These are phyloP conservation scores for Xylariaceae sp. DNA, from an alignment of 2,329 filamentous ascomycete genomes.

Conservation along the genomic window DNA sequence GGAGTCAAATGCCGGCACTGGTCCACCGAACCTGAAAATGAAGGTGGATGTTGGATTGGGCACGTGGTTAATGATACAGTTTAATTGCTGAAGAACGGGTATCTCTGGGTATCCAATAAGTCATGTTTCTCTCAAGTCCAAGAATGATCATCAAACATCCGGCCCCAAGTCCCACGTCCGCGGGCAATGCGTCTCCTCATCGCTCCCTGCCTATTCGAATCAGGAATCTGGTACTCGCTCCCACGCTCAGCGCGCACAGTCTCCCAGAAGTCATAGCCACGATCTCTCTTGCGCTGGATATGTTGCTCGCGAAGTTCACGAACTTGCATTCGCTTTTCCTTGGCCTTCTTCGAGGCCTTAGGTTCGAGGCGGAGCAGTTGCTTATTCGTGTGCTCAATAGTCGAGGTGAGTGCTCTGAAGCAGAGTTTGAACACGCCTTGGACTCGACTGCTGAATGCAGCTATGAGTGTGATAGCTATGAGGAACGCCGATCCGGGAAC, in stretches of 20 bases:
- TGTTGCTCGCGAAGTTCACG: slow-evolving; percentile 22
- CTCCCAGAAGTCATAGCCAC: slow-evolving; percentile 42
- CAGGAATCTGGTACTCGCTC: slow-evolving; percentile 37
- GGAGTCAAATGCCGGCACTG: too few species aligned
- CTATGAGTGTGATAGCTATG: slow-evolving; percentile 49
- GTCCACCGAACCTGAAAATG: too few species aligned
- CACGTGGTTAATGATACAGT: too few species aligned
- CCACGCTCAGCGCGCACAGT: slow-evolving; percentile 32
- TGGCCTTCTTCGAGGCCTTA: slow-evolving; percentile 23
- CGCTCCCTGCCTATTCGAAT: slow-evolving; percentile 32
- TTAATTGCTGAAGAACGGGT: neutral
- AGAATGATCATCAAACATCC: slow-evolving; percentile 8
- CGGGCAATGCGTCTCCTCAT: slow-evolving; percentile 9
- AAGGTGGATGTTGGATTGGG: too few species aligned
- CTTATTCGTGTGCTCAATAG: slow-evolving; percentile 10
- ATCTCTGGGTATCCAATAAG: neutral
- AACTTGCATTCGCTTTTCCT: slow-evolving; percentile 19
- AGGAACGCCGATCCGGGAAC: slow-evolving; percentile 48
- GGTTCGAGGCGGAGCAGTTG: slow-evolving; percentile 29
- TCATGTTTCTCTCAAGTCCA: neutral
- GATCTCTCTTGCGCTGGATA: slow-evolving; percentile 27
- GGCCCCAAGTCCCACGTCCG: slow-evolving; percentile 20
- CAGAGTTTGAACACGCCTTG: slow-evolving; percentile 31
- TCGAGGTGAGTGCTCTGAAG: slow-evolving; percentile 17
- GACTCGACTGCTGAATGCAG: slow-evolving; percentile 53